Conservation (phyloP, 1,284 basidiomycete species). For the Coniferiporia weirii region DNA sequence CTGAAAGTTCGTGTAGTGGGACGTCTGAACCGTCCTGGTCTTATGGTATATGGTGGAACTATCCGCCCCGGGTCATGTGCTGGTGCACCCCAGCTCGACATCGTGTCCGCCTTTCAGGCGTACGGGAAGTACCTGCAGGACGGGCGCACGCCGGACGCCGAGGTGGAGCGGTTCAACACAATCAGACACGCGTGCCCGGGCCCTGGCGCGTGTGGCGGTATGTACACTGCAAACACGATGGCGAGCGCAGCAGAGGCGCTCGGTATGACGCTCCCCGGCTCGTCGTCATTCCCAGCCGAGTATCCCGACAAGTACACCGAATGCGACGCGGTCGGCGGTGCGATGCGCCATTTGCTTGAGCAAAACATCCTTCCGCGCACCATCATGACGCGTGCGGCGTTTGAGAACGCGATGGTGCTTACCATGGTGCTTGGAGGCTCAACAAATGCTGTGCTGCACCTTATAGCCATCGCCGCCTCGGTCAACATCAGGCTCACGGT, state of each 20-base stretch:
- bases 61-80: slow-evolving; percentile 89
- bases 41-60: slow-evolving; percentile 97
- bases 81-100: slow-evolving; percentile 76
- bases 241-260: slow-evolving; percentile 88
- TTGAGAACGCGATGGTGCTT: slow-evolving; percentile 95
- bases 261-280: slow-evolving; percentile 96
- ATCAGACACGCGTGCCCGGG: slow-evolving; percentile 92
- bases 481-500: slow-evolving; percentile 78
- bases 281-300: slow-evolving; percentile 91
- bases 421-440: slow-evolving; percentile 94
- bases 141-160: slow-evolving; percentile 79
- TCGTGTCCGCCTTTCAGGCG: slow-evolving; percentile 93
- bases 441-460: slow-evolving; percentile 88
- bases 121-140: slow-evolving; percentile 92
- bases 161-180: slow-evolving; percentile 76
- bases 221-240: slow-evolving; percentile 98
- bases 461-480: slow-evolving; percentile 87
- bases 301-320: slow-evolving; percentile 84
- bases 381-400: slow-evolving; percentile 94
- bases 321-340: slow-evolving; percentile 74
- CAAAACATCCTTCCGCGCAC: slow-evolving; percentile 91
- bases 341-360: slow-evolving; percentile 82
- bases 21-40: slow-evolving; percentile 86
- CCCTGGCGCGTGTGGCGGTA: slow-evolving; percentile 93
- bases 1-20: slow-evolving; percentile 37